These are phyloP conservation scores for Cylindrodendrum hubeiense DNA, from an alignment of 2,329 filamentous ascomycete genomes.

Conservation along the genomic window DNA sequence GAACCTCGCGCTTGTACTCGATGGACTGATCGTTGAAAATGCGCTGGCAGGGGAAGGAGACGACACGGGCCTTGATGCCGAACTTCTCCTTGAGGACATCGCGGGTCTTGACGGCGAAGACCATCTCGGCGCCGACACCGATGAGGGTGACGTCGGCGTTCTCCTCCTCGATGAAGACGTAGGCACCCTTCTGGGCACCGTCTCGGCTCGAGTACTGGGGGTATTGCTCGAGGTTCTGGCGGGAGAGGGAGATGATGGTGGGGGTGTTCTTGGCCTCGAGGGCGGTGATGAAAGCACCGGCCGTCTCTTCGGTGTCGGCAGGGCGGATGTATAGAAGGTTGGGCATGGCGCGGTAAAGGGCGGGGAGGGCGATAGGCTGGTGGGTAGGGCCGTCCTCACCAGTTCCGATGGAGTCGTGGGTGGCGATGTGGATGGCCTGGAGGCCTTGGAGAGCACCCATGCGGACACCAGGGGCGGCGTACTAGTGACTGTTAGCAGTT, in stretches of 20 bases:
- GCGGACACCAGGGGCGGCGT: slow-evolving; percentile 69
- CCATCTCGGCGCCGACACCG: slow-evolving; percentile 53
- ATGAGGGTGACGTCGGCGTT: slow-evolving; percentile 60
- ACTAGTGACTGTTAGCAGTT: slow-evolving; percentile 39
- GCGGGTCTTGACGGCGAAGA: slow-evolving; percentile 49
- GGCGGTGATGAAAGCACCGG: slow-evolving; percentile 65
- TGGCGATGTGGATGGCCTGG: slow-evolving; percentile 70
- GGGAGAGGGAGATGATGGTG: slow-evolving; percentile 62
- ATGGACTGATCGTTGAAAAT: slow-evolving; percentile 57
- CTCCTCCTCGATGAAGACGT: slow-evolving; percentile 57
- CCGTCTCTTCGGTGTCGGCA: slow-evolving; percentile 68
- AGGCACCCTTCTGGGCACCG: slow-evolving; percentile 58
- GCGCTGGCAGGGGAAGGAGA: slow-evolving; percentile 60
- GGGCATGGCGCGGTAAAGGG: slow-evolving; percentile 72
- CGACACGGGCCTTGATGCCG: slow-evolving; percentile 53
- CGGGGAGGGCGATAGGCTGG: slow-evolving; percentile 69
- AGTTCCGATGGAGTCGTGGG: slow-evolving; percentile 70
- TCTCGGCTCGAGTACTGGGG: slow-evolving; percentile 54
- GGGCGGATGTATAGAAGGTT: slow-evolving; percentile 72
- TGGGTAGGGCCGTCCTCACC: slow-evolving; percentile 74
- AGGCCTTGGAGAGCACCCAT: slow-evolving; percentile 70
- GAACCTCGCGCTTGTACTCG: slow-evolving; percentile 59
- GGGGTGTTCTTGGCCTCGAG: slow-evolving; percentile 56
- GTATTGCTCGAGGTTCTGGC: slow-evolving; percentile 58
- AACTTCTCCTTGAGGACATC: slow-evolving; percentile 54